Base-by-base conservation (phyloP, 352 stramenopile species). In the Globisporangium cylindrosporum region DNA sequence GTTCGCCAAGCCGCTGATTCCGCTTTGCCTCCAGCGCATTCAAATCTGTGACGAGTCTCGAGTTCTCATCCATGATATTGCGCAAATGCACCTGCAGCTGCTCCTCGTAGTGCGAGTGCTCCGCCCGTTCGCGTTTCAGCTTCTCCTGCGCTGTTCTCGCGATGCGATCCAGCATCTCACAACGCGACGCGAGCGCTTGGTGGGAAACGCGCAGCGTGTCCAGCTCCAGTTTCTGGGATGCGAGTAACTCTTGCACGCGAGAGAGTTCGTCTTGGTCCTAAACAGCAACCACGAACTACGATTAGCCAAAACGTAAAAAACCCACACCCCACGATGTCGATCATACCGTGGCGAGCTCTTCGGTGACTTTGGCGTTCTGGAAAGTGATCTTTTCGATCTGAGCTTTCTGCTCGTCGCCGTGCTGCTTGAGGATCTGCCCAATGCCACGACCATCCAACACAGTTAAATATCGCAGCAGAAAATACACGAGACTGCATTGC, bases 111-210 rank as follows among this genome's bases (percentile, higher is more conserved):
- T 73, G 75, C 1, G 54, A 69, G 32, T 81, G 76, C 53, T 89
- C 82, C 4, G 63, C 71, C 4, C 82, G 79, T 27, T 92, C 84
- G 36, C 72, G 79, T 25, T 71, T 72, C 4, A 92, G 54, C 34
- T 86, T 90, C 29, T 87, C 79, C 53, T 92, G 81, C 1, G 84
- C 75, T 25, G 68, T 79, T 0, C 78, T 71, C n/a, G 82, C 80
- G 34, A 92, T 82, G 5, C 73, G 81, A 69, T 92, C 80, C 32
- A 92, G 71, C 62, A 89, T 75, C 14, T 82, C 70, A 27, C 81
- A 84, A 20, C 82, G 77, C 24, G 76, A 79, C 4, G 70, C 59
- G 1, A 88, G 53, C 9, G 79, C 80, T 10, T 75, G 67, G 25
- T 81, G 77, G 0, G 77, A 78, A 14, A 69, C 63, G 8, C 76